These are phyloP conservation scores for Botrytis paeoniae DNA, from an alignment of 2,329 filamentous ascomycete species.

Conservation along the genomic window DNA sequence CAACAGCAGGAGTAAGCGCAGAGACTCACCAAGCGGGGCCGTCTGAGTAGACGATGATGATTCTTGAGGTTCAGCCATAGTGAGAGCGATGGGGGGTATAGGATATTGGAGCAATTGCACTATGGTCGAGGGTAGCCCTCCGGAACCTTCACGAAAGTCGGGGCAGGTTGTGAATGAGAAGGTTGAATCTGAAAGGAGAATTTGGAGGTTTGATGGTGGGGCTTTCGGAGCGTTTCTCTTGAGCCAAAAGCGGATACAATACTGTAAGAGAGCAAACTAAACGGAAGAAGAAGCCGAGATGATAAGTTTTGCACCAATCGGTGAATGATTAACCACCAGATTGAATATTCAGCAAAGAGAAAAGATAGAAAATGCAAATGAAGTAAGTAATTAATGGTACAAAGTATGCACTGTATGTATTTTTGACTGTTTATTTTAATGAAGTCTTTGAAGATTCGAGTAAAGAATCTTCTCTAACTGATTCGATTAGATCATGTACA, in stretches of 20 bases:
- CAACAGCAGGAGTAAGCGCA: constrained; percentile 26
- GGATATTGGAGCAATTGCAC: constrained; percentile 17
- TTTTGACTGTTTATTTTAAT: neutral
- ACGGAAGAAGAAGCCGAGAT: constrained; percentile 17
- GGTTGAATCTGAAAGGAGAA: constrained; percentile 21
- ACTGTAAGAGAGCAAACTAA: neutral
- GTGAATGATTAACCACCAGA: neutral
- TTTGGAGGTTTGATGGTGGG: constrained; percentile 23
- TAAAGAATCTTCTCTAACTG: neutral
- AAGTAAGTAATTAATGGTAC: neutral
- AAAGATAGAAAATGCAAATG: neutral
- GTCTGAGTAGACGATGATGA: constrained; percentile 19
- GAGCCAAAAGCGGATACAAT: constrained; percentile 17
- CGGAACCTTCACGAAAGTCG: constrained; percentile 20
- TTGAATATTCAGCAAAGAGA: neutral
- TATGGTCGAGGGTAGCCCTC: constrained; percentile 19
- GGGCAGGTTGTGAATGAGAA: constrained; percentile 11
- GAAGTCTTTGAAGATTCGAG: neutral
- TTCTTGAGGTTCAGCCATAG: constrained; percentile 28
- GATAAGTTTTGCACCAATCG: constrained; percentile 12
- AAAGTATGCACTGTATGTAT: neutral
- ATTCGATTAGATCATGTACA: neutral
- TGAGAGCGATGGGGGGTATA: constrained; percentile 14
- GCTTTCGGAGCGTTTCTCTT: constrained; percentile 20
- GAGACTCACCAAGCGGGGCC: constrained; percentile 30